Evolutionary conservation across 2,329 filamentous ascomycete species (phyloP).

Genomic region (Trichoderma asperellum): DNA sequence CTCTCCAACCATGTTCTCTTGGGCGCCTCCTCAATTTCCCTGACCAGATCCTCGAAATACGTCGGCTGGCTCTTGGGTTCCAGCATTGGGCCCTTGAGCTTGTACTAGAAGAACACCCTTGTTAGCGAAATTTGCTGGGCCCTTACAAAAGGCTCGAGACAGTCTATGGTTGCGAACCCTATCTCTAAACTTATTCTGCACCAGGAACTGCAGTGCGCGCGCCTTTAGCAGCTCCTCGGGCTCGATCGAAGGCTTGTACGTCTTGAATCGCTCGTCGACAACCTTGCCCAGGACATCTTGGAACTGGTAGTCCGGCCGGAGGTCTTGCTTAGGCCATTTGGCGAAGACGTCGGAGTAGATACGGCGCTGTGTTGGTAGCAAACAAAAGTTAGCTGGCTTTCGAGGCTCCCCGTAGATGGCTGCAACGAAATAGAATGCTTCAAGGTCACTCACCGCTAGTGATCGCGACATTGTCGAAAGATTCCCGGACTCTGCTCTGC

Average conservation of each 20-base stretch:
- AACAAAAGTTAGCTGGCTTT: not conserved
- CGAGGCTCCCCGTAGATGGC: not conserved
- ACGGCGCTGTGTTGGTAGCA: slow-evolving; percentile 37
- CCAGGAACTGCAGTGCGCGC: slow-evolving; percentile 62
- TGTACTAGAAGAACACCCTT: slow-evolving; percentile 39
- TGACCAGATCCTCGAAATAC: slow-evolving; percentile 64
- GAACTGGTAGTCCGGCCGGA: slow-evolving; percentile 66
- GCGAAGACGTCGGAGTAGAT: slow-evolving; percentile 48
- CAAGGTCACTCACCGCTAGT: slow-evolving; percentile 36
- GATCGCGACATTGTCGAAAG: slow-evolving; percentile 40
- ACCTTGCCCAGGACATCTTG: slow-evolving; percentile 55
- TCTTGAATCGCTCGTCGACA: slow-evolving; percentile 43
- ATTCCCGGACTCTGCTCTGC: slow-evolving; percentile 2
- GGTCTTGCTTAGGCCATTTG: slow-evolving; percentile 66
- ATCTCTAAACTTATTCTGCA: slow-evolving; percentile 62
- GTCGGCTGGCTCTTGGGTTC: slow-evolving; percentile 65
- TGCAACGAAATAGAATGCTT: not conserved
- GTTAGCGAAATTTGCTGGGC: slow-evolving; percentile 25
- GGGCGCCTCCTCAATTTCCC: slow-evolving; percentile 66
- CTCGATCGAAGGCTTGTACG: slow-evolving; percentile 45
- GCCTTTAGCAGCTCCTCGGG: slow-evolving; percentile 58
- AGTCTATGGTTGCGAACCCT: slow-evolving; percentile 48
- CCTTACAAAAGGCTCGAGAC: not conserved
- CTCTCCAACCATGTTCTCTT: slow-evolving; percentile 58
- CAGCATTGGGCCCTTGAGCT: slow-evolving; percentile 54